Base-by-base conservation (phyloP, 176 grass and related monocot species). In the Secale cereale region DNA sequence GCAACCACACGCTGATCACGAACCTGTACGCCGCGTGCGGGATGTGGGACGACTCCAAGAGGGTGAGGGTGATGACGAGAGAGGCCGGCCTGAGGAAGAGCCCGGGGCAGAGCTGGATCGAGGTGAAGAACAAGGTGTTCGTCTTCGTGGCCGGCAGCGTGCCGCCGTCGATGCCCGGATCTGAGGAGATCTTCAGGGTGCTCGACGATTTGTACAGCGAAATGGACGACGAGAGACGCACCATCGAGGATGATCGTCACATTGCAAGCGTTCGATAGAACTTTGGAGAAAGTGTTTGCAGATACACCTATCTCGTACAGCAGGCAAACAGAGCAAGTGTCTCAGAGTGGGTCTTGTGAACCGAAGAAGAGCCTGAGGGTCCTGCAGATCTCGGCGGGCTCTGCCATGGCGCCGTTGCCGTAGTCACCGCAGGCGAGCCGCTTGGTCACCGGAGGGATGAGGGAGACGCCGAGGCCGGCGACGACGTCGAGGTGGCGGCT, bases 391-490 rank as follows among this genome's bases (percentile, higher is more conserved):
- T 79, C 80, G 19, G 89, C 59, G 27, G 87, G 89, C 76, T 98
- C 91, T 54, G 85, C 89, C 93, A 95, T 93, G 4, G 93, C 87
- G 27, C 91, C 89, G 45, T 88, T 92, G 45, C 95, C 91, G 74
- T 93, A 78, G 66, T 95, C 89, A 32, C 92, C 91, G 64, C 89
- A 95, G 15, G 91, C 95, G 5, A 95, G 89, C 16, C 73, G 88
- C 79, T 93, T 93, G 27, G 89, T 87, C 6, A 90, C 87, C 17
- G 91, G 89, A 65, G 87, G 87, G 59, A 95, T 88, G 36, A 91
- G 35, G 59, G 82, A 64, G 33, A 95, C 70, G 32, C 93, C 89
- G n/a, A 98, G 87, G 35, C 86, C 77, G 32, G 64, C 41, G 46
- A 90, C 32, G 54, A 23, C 60, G 81, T 77, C 82, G 26, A 98